These are phyloP conservation scores for Boletales sp. DNA, from an alignment of 768 basidiomycete species.

Conservation along the genomic window DNA sequence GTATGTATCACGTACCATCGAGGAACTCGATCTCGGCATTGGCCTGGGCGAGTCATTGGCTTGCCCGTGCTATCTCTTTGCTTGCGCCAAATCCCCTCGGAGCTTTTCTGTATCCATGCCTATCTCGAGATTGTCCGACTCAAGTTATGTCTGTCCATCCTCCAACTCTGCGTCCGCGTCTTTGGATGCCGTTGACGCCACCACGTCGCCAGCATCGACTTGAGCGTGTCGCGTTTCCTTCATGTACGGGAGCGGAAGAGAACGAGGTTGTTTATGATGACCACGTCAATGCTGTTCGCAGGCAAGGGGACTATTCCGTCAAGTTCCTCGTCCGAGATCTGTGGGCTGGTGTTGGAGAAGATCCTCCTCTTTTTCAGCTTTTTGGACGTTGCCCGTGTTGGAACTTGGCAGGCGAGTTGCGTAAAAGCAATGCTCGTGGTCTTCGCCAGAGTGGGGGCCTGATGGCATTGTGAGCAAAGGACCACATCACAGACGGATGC, in stretches of 20 bases:
- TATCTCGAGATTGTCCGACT: too few relatives aligned
- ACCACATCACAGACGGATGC: too few relatives aligned
- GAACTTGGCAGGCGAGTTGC: constrained; percentile 66
- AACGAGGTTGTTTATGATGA: constrained; percentile 88
- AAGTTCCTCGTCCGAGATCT: constrained; percentile 69
- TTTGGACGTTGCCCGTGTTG: constrained; percentile 70
- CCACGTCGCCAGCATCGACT: too few relatives aligned
- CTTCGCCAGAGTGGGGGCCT: constrained; percentile 88
- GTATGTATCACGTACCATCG: constrained; percentile 56
- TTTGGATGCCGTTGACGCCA: too few relatives aligned
- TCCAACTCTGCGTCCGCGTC: too few relatives aligned
- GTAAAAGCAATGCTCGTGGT: constrained; percentile 89
- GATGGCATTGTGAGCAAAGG: constrained; percentile 6
- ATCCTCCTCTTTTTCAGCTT: constrained; percentile 59
- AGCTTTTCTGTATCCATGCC: too few relatives aligned
- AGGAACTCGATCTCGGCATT: constrained; percentile 70
- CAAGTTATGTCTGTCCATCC: too few relatives aligned
- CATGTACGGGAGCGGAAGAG: constrained; percentile 78
- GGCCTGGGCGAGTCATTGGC: constrained; percentile 72
- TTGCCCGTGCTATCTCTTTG: constrained; percentile 67
- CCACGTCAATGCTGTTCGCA: constrained; percentile 61
- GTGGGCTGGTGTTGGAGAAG: constrained; percentile 72
- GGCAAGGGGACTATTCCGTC: constrained; percentile 43
- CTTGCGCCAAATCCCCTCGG: constrained; percentile 61
- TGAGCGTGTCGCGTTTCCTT: constrained; percentile 90